phyloP scores from a whole-genome alignment of 257 asterid genomes.

The Ilex aquifolium region DNA sequence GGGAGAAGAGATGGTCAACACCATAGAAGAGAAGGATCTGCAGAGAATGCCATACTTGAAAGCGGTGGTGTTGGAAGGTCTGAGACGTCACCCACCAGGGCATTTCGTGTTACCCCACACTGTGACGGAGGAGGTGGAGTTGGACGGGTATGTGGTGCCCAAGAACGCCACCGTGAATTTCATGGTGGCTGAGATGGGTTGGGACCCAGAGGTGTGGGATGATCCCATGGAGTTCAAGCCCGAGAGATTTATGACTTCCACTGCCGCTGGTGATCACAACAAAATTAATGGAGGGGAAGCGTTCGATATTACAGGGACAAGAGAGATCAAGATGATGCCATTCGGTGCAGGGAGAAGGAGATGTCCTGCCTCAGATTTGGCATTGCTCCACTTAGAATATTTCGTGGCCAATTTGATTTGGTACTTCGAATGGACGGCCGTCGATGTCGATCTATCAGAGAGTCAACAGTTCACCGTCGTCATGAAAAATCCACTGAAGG shows the following conservation, averaged over 20 bases:
- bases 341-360: constrained; percentile 1
- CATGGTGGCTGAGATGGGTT: too few relatives aligned
- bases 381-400: neutral
- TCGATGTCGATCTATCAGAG: neutral
- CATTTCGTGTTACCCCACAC: neutral
- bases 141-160: neutral
- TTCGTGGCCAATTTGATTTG: neutral
- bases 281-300: neutral
- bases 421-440: neutral
- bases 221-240: too few relatives aligned
- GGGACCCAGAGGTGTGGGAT: too few relatives aligned
- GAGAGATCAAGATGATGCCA: constrained; percentile 1
- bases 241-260: neutral
- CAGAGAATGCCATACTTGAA: too few relatives aligned
- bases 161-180: neutral
- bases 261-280: neutral
- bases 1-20: neutral
- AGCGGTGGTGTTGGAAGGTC: neutral
- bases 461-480: neutral
- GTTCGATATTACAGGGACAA: neutral
- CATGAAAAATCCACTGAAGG: neutral
- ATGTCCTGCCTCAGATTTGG: neutral
- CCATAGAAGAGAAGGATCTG: neutral
- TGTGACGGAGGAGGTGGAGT: neutral
- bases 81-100: too few relatives aligned